Evolutionary conservation across 1,284 basidiomycete species (phyloP), one percentile per base, ranked within the genome.

Genomic region (Schizophyllum amplum): DNA sequence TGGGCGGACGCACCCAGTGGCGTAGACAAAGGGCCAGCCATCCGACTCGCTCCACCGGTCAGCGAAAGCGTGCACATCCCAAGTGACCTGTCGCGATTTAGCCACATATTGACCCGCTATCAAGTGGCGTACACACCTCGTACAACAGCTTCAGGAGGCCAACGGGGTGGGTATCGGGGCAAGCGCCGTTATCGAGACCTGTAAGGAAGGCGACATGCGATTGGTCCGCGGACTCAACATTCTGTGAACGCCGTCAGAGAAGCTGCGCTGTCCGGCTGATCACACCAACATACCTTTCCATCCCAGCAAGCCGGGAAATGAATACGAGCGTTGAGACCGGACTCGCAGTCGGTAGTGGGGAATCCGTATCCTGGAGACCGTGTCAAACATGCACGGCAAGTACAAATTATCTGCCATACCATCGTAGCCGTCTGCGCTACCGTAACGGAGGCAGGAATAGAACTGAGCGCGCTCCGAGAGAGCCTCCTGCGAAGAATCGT

Each of bases 71-170:
- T 71, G 64, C 11, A 76, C 69, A 53, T 74, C 66, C 73, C 74
- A 77, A 47, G 74, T 77, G 20, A 76, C 33, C 33, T 42, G 33
- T n/a, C n/a, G n/a, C n/a, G n/a, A n/a, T n/a, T n/a, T n/a, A n/a
- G n/a, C n/a, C n/a, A n/a, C n/a, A n/a, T n/a, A n/a, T n/a, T n/a
- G n/a, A n/a, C n/a, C n/a, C n/a, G n/a, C n/a, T n/a, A n/a, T n/a
- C n/a, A n/a, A n/a, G n/a, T n/a, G n/a, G n/a, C n/a, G n/a, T n/a
- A n/a, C n/a, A n/a, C n/a, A n/a, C 74, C 63, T 79, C 77, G 63
- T 75, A 79, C 61, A 80, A 75, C 5, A 79, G 65, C 25, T 78
- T 76, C 64, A 79, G 75, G 11, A 80, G 59, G 11, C 68, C 63
- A 20, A 78, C 69, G 1, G 75, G 74, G 63, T 80, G 76, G 1